A percentile compares a stretch with the other conserved stretches of the same genome.
Conservation (phyloP, 2,329 filamentous ascomycete species). For the Fusarium siculi region DNA sequence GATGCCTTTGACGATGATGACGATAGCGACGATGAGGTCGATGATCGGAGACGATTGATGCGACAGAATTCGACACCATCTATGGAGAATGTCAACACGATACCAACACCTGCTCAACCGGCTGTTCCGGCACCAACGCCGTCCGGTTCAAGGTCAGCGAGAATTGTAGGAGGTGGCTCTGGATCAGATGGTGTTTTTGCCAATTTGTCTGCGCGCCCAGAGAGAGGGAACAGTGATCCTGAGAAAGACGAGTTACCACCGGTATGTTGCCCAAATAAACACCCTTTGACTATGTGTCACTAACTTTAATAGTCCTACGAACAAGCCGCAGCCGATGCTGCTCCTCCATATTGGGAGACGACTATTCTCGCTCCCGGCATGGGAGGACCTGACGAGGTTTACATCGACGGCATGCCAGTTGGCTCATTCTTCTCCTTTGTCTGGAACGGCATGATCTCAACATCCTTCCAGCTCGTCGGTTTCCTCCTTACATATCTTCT, state of each 20-base stretch:
- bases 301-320: conserved; percentile 82
- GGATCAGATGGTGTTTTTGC: conserved; percentile 96
- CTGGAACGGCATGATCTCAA: conserved; percentile 96
- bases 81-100: conserved; percentile 31
- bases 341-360: conserved; percentile 98
- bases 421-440: conserved; percentile 87
- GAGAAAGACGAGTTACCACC: conserved; percentile 91
- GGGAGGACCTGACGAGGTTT: conserved; percentile 92
- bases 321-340: conserved; percentile 95
- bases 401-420: conserved; percentile 94
- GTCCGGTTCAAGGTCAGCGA: conserved; percentile 53
- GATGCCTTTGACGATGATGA: conserved; percentile 91
- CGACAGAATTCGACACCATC: conserved; percentile 64
- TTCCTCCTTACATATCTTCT: conserved; percentile 98
- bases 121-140: conserved; percentile 33
- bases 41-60: conserved; percentile 89
- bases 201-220: conserved; percentile 91
- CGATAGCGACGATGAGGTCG: conserved; percentile 75
- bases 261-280: conserved; percentile 64
- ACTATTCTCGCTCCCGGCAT: conserved; percentile 94
- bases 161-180: conserved; percentile 76
- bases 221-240: conserved; percentile 79
- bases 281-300: conserved; percentile 26
- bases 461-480: conserved; percentile 96
- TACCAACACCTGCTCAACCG: conserved; percentile 26